Evolutionary conservation across 2,329 filamentous ascomycete species (phyloP).

Genomic region (Cercospora sp.): DNA sequence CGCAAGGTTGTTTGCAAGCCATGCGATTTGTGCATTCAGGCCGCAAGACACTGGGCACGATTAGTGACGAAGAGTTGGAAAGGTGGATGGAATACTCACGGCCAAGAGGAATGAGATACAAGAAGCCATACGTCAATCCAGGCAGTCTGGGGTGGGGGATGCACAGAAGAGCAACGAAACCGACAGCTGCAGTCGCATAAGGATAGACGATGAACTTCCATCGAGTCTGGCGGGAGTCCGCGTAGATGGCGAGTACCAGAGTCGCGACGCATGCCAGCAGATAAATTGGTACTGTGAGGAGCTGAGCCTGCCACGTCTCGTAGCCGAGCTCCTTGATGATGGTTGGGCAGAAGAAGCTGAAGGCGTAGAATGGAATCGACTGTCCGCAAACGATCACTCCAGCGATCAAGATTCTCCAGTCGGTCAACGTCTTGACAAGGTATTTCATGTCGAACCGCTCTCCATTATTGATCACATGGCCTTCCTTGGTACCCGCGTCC

Average conservation of each 20-base stretch:
- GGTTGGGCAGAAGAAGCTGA: constrained; percentile 59
- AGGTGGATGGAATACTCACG: constrained; percentile 56
- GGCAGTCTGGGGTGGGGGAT: constrained; percentile 36
- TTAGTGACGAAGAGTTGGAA: neutral
- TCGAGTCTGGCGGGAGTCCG: constrained; percentile 26
- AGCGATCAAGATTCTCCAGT: constrained; percentile 50
- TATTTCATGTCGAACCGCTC: constrained; percentile 33
- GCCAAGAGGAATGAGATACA: constrained; percentile 56
- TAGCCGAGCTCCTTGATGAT: constrained; percentile 53
- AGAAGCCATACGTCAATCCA: constrained; percentile 53
- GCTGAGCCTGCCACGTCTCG: constrained; percentile 44
- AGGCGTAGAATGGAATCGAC: constrained; percentile 69
- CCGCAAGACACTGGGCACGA: constrained; percentile 18
- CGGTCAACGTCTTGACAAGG: constrained; percentile 27
- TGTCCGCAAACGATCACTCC: constrained; percentile 37
- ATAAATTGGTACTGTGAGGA: constrained; percentile 50
- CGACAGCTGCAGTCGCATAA: constrained; percentile 27
- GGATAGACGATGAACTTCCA: constrained; percentile 25
- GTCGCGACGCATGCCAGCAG: constrained; percentile 34
- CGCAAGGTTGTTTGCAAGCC: constrained; percentile 55
- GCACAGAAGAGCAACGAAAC: constrained; percentile 44
- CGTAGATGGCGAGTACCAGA: constrained; percentile 21
- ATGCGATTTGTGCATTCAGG: constrained; percentile 43
- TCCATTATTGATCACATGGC: constrained; percentile 43
- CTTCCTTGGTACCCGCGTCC: constrained; percentile 19